phyloP scores from a whole-genome alignment of 768 basidiomycete genomes.

The Amylocystis lapponica region DNA sequence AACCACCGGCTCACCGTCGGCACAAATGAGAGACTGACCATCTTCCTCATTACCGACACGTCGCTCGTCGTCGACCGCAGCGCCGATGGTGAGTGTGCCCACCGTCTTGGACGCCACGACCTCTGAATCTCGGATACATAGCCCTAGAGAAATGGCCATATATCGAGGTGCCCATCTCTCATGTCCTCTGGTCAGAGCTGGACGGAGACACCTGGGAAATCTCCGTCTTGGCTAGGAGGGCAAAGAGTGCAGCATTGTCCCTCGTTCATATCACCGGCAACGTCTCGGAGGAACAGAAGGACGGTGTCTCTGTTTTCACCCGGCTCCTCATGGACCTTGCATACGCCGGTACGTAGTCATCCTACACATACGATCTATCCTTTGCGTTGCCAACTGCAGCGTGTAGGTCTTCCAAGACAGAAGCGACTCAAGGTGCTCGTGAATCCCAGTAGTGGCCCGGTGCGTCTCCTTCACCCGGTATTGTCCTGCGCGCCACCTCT shows the following conservation, averaged over 20 bases:
- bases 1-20: slow-evolving; percentile 15
- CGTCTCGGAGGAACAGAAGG: slow-evolving; percentile 29
- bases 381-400: slow-evolving; percentile 11
- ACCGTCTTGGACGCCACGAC: neutral
- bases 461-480: slow-evolving; percentile 28
- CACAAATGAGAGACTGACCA: slow-evolving; percentile 10
- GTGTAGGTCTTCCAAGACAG: slow-evolving; percentile 33
- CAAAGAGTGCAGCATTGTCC: slow-evolving; percentile 31
- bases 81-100: slow-evolving; percentile 11
- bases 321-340: slow-evolving; percentile 46
- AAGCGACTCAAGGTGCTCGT: slow-evolving; percentile 65
- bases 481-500: slow-evolving; percentile 2
- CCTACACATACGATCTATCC: neutral
- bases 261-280: slow-evolving; percentile 42
- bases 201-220: slow-evolving; percentile 37
- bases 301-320: slow-evolving; percentile 44
- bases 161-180: slow-evolving; percentile 34
- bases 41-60: slow-evolving; percentile 24
- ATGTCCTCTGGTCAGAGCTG: slow-evolving; percentile 51
- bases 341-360: slow-evolving; percentile 49
- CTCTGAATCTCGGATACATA: neutral
- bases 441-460: slow-evolving; percentile 78
- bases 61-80: slow-evolving; percentile 22
- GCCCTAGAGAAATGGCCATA: slow-evolving; percentile 18
- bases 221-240: slow-evolving; percentile 44